Evolutionary conservation across 169 alveolate genomes (phyloP).

Genomic region (Cryptosporidium ubiquitum): DNA sequence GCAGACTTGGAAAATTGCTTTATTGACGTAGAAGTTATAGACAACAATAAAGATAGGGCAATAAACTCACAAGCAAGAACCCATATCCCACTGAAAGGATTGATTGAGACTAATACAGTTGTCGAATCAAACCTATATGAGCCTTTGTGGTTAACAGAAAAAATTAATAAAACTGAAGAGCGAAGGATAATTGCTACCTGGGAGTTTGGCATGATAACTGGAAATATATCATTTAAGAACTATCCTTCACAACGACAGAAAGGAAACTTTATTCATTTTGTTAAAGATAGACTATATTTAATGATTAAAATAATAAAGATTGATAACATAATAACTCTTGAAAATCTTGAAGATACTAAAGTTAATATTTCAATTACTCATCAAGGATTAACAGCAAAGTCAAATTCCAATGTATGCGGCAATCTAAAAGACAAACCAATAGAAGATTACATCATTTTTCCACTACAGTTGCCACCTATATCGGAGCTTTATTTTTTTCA

Average conservation of each 20-base stretch:
- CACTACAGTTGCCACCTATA: constrained; percentile 62
- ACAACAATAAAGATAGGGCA: constrained; percentile 61
- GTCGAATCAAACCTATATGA: constrained; percentile 52
- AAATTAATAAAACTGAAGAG: constrained; percentile 1
- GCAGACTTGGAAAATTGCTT: constrained; percentile 83
- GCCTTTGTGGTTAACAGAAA: constrained; percentile 48
- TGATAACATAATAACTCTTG: constrained; percentile 65
- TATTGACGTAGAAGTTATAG: constrained; percentile 81
- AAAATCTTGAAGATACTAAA: constrained; percentile 33
- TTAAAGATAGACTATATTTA: constrained; percentile 43
- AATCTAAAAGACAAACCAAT: background rate
- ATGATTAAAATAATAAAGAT: constrained; percentile 31
- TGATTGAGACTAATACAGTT: constrained; percentile 45
- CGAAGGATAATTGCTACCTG: constrained; percentile 49
- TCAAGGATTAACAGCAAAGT: constrained; percentile 56
- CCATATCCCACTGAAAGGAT: constrained; percentile 65
- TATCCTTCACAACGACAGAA: constrained; percentile 62
- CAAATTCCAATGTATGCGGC: background rate
- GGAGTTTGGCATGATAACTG: constrained; percentile 58
- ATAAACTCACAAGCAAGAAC: constrained; percentile 56
- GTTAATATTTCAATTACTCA: constrained; percentile 58
- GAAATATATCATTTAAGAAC: constrained; percentile 60
- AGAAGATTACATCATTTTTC: constrained; percentile 52
- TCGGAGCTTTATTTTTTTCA: constrained; percentile 48
- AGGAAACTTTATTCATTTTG: constrained; percentile 55